A percentile compares a stretch with the other conserved stretches of the same genome.
These are phyloP conservation scores for Musa troglodytarum DNA, from an alignment of 176 grass and related monocot genomes.

Conservation along the genomic window DNA sequence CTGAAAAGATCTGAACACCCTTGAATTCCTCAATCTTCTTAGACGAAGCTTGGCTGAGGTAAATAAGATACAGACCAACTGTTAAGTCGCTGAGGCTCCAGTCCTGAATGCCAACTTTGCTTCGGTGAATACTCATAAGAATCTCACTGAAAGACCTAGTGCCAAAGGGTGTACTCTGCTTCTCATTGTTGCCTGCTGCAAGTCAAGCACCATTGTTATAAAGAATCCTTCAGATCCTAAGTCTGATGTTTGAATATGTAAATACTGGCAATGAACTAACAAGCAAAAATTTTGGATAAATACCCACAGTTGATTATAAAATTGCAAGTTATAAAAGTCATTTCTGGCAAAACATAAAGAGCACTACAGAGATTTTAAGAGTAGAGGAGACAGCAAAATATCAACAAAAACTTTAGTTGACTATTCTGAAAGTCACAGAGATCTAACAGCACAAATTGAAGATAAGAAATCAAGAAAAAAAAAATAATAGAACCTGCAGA, in stretches of 20 bases:
- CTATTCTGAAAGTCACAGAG: not conserved
- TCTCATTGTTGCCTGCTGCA: slow-evolving; percentile 40
- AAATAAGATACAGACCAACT: slow-evolving; percentile 83
- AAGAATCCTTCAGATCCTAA: too few relatives aligned
- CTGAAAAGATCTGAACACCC: slow-evolving; percentile 66
- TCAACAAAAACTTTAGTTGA: not conserved
- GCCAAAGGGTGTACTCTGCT: slow-evolving; percentile 28
- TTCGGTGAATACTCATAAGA: slow-evolving; percentile 68
- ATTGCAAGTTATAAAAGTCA: not conserved
- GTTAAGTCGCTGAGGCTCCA: slow-evolving; percentile 92
- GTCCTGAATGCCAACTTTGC: slow-evolving; percentile 81
- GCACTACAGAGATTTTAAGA: not conserved
- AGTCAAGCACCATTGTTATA: not conserved
- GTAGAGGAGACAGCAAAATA: not conserved
- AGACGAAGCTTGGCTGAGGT: slow-evolving; percentile 81
- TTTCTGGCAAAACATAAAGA: not conserved
- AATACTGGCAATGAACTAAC: not conserved
- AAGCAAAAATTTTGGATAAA: not conserved
- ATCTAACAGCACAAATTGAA: not conserved
- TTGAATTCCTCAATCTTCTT: slow-evolving; percentile 49
- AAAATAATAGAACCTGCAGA: slow-evolving; percentile 24
- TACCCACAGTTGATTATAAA: not conserved
- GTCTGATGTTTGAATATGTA: not conserved
- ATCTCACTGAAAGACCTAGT: slow-evolving; percentile 64
- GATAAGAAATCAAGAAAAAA: not conserved